A percentile compares a stretch with the other conserved stretches of the same genome.
These are phyloP conservation scores for Leptodontidium sp. DNA, from an alignment of 2,329 filamentous ascomycete genomes.

Conservation along the genomic window DNA sequence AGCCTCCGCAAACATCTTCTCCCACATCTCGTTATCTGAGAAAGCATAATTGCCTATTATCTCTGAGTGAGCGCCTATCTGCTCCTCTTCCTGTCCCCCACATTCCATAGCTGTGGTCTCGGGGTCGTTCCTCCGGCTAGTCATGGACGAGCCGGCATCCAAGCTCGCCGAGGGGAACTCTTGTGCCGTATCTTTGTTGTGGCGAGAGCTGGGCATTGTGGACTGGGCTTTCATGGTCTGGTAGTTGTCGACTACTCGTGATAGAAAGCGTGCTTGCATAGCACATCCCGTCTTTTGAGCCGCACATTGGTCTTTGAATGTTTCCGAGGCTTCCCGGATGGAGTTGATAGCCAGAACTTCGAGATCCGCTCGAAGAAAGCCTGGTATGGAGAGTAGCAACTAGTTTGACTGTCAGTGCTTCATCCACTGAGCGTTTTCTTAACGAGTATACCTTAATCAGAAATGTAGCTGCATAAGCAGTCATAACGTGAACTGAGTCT, in stretches of 20 bases:
- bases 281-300: constrained; percentile 44
- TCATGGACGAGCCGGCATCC: no score
- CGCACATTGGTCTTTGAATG: constrained; percentile 45
- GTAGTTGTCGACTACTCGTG: constrained; percentile 39
- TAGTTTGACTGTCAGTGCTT: constrained; percentile 11
- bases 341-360: constrained; percentile 31
- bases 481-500: constrained; percentile 54
- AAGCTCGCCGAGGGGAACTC: no score
- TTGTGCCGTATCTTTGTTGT: not conserved
- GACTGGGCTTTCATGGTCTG: constrained; percentile 22
- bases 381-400: constrained; percentile 37
- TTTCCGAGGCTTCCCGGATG: constrained; percentile 31
- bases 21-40: constrained; percentile 44
- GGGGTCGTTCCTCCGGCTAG: not conserved
- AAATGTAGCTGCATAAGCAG: constrained; percentile 52
- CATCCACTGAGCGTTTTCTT: not conserved
- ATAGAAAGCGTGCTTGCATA: constrained; percentile 47
- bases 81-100: not conserved
- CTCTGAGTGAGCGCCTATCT: not conserved
- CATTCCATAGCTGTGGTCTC: not conserved
- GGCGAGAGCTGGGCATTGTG: not conserved
- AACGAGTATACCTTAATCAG: constrained; percentile 46
- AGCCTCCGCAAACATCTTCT: constrained; percentile 43
- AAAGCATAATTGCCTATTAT: constrained; percentile 25
- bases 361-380: constrained; percentile 30